These are phyloP conservation scores for Blastocystis sp. DNA, from an alignment of 352 stramenopile species.

Conservation along the genomic window DNA sequence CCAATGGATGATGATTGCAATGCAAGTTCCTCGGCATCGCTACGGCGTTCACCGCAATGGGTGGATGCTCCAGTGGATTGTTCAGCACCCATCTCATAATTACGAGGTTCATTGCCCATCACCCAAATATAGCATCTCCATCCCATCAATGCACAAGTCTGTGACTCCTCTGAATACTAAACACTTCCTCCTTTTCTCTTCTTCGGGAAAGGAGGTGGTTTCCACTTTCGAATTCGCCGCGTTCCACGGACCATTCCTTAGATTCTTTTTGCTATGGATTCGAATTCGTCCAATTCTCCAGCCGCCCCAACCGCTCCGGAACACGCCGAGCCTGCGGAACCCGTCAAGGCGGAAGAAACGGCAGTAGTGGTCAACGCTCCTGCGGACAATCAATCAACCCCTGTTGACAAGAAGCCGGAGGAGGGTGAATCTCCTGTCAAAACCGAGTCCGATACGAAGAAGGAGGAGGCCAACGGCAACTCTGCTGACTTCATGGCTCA, in stretches of 20 bases:
- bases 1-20: too few species aligned
- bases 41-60: too few species aligned
- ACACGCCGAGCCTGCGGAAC: neutral
- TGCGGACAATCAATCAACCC: neutral
- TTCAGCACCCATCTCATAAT: too few species aligned
- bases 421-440: neutral
- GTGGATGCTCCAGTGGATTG: too few species aligned
- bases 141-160: too few species aligned
- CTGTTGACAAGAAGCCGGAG: neutral
- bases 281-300: too few species aligned
- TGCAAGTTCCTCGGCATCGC: too few species aligned
- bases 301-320: neutral
- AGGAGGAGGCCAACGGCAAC: neutral
- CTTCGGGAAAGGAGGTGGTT: neutral
- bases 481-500: constrained; percentile 33
- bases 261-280: neutral
- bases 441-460: neutral
- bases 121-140: too few species aligned
- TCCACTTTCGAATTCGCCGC: neutral
- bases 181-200: too few species aligned
- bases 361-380: neutral
- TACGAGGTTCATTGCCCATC: too few species aligned
- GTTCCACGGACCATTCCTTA: neutral
- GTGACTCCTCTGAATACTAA: too few species aligned
- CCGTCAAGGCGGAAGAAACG: neutral